phyloP scores from a whole-genome alignment of 495 filamentous ascomycete genomes.

The Penicillium maclennaniae region DNA sequence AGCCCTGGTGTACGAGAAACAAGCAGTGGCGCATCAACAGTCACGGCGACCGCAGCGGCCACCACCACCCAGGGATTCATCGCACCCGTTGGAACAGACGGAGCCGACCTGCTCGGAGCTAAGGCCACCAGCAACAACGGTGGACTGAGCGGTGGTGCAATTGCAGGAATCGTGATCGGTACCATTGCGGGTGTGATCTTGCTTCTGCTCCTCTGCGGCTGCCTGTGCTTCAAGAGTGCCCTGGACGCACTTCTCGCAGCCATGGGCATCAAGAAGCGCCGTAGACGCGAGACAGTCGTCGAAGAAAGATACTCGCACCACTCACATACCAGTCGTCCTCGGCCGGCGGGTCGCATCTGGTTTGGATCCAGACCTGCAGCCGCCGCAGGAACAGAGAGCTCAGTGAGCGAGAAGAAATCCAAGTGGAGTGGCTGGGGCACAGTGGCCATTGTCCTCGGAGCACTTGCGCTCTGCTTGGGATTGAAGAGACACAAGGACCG shows the following conservation, averaged over 20 bases:
- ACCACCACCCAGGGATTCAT: constrained; percentile 59
- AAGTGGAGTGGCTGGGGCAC: constrained; percentile 55
- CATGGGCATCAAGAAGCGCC: constrained; percentile 56
- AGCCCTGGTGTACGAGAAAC: constrained; percentile 67
- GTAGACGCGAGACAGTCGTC: constrained; percentile 53
- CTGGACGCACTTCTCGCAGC: constrained; percentile 62
- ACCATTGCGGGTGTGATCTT: constrained; percentile 71
- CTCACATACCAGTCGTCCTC: constrained; percentile 42
- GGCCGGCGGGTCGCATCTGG: constrained; percentile 60
- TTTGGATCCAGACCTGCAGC: constrained; percentile 57
- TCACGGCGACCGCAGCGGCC: constrained; percentile 50
- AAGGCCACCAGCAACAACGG: constrained; percentile 36
- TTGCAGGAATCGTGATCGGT: constrained; percentile 93
- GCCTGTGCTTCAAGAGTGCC: constrained; percentile 64
- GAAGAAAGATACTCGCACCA: constrained; percentile 67
- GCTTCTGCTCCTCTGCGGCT: constrained; percentile 69
- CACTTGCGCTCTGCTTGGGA: constrained; percentile 69
- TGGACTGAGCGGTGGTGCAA: constrained; percentile 75
- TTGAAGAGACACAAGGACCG: constrained; percentile 61
- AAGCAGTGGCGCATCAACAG: constrained; percentile 52
- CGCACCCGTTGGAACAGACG: constrained; percentile 53
- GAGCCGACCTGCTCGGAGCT: constrained; percentile 42
- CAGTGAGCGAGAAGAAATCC: constrained; percentile 51
- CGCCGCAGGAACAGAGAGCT: constrained; percentile 33
- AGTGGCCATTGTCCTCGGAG: constrained; percentile 58